Evolutionary conservation across 306 rosid species (phyloP), one percentile per base, ranked within the genome.

Genomic region (Amphicarpaea edgeworthii): DNA sequence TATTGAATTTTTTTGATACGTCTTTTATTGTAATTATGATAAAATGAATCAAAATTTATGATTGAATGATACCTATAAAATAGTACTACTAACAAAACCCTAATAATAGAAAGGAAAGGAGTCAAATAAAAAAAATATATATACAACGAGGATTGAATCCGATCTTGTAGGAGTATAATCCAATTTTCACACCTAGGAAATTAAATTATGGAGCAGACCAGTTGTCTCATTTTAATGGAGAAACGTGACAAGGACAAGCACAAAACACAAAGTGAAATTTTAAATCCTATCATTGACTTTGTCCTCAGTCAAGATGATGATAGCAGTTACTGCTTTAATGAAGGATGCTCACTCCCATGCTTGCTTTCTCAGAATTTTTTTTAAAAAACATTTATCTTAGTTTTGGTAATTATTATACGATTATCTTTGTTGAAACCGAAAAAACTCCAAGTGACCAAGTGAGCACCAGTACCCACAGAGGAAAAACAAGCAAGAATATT

Each of bases 191-290:
- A 42, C 4, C 49, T 40, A 53, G 46, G 63, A 62, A 63, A 28
- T 53, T 72, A 37, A 59, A 7, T 49, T 47, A 38, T 61, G 66
- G 64, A 57, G 68, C 16, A 54, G 34, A 41, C 7, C 40, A 63
- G 30, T 41, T 79, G 78, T 71, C 41, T 54, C 12, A 19, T 40
- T 41, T 41, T 55, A 72, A n/a, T 63, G 74, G 73, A 23, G 78
- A 51, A 79, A 42, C 72, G 63, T 70, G 72, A 45, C 17, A 67
- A 41, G 55, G 15, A 19, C 28, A 34, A 0, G 12, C 10, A n/a
- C 23, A 45, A 45, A 75, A 47, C 28, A 54, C 7, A 5, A 54
- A 38, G 34, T 65, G 2, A 12, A 59, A 54, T 16, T 16, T 40
- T 66, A 53, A 76, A 53, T 38, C 40, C 7, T 30, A 30, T 34